A percentile compares a stretch with the other conserved stretches of the same genome.
phyloP scores from a whole-genome alignment of 1,284 basidiomycete genomes.

The Vanrija sp. region DNA sequence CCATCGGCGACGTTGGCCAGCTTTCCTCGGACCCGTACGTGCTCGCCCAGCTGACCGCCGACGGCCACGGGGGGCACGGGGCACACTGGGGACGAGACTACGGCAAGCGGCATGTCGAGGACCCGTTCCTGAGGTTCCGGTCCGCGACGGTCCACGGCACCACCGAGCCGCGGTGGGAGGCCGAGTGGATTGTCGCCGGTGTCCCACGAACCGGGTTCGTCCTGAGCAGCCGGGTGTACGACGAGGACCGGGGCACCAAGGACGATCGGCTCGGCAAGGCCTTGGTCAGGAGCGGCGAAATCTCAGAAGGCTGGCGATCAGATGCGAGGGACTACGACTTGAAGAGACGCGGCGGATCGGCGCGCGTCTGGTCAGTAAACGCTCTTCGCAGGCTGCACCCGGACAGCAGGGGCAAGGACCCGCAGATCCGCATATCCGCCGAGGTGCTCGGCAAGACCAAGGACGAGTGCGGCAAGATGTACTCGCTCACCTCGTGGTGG shows the following conservation, averaged over 20 bases:
- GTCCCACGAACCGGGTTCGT: constrained; percentile 49
- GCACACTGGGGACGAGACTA: neutral
- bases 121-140: constrained; percentile 49
- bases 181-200: constrained; percentile 52
- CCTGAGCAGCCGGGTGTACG: constrained; percentile 47
- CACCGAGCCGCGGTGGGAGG: constrained; percentile 50
- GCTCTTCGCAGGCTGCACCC: neutral
- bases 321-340: constrained; percentile 39
- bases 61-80: neutral
- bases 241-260: constrained; percentile 52
- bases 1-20: constrained; percentile 48
- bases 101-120: constrained; percentile 17
- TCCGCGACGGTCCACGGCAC: constrained; percentile 48
- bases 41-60: constrained; percentile 37
- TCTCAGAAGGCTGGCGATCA: constrained; percentile 30
- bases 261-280: constrained; percentile 54
- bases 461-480: constrained; percentile 47
- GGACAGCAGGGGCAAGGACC: constrained; percentile 4
- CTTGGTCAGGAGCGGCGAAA: constrained; percentile 22
- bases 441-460: constrained; percentile 49
- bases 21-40: constrained; percentile 52
- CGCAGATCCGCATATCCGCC: constrained; percentile 31
- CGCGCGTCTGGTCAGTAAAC: constrained; percentile 31
- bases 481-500: constrained; percentile 51
- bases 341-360: constrained; percentile 46